Evolutionary conservation across 768 basidiomycete genomes (phyloP), one percentile per base, ranked within the genome.

Genomic region (Tricholoma hemisulphureum): DNA sequence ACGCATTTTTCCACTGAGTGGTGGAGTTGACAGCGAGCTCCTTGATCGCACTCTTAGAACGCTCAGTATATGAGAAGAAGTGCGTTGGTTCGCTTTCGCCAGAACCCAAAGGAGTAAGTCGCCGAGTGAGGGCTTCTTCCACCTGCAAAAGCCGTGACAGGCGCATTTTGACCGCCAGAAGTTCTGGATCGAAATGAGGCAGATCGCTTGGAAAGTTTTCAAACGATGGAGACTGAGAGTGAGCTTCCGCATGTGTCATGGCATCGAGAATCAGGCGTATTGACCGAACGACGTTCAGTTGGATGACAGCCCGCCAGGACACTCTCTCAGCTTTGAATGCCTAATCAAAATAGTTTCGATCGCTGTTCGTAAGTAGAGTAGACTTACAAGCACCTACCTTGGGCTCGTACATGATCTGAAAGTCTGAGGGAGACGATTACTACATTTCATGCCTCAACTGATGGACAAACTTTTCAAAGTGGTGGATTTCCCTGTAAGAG

Each of bases 251-350:
- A 34, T 71, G 70, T 20, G 73, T 67, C 59, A 88, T 77, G 14
- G 81, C 78, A 52, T 86, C 82, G 53, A 87, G 76, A 63, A 89
- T 86, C 46, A 81, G 76, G 32, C 82, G 83, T 39, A 89, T 75
- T 16, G 87, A 88, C 32, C 83, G 85, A 35, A 88, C 86, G 43
- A 89, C 73, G 68, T 89, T 89, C 60, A 89, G 80, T 56, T 87
- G 86, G 51, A 89, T 83, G 59, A 89, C 82, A 41, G 80, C 76
- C 58, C 83, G 74, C 88, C 88, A 89, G 8, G 84, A 82, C 6
- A 80, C 77, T 23, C 85, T 78, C 68, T 89, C 86, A 23, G 75
- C 77, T 23, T 74, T 77, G 64, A 87, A 87, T 1, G 80, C 79
- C 82, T 84, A 58, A 4, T 51, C 31, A 45, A 37, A 59, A 29